Percentiles rank a stretch among this genome's conserved stretches.
phyloP scores from a whole-genome alignment of 2,329 filamentous ascomycete genomes.

The Acephala macrosclerotiorum region DNA sequence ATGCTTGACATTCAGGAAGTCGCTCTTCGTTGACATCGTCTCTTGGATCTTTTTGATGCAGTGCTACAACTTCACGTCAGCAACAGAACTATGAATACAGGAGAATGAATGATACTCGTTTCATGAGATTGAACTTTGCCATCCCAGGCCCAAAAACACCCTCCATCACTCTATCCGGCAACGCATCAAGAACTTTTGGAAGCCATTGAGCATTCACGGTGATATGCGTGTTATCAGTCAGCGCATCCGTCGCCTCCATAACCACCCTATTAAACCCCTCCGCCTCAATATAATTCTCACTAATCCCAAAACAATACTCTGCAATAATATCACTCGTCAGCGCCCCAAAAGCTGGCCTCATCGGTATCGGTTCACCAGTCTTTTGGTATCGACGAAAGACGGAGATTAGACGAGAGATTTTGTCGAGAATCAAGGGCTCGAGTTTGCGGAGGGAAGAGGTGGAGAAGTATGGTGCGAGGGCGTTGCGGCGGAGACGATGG shows the following conservation, averaged over 20 bases:
- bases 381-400: slow-evolving; percentile 25
- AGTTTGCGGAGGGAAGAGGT: slow-evolving; percentile 23
- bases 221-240: slow-evolving; percentile 24
- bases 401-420: slow-evolving; percentile 21
- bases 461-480: slow-evolving; percentile 34
- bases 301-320: slow-evolving; percentile 38
- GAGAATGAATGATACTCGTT: slow-evolving; percentile 3
- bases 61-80: not conserved
- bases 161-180: slow-evolving; percentile 20
- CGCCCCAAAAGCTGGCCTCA: slow-evolving; percentile 25
- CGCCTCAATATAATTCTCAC: slow-evolving; percentile 28
- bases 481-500: slow-evolving; percentile 30
- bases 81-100: no score
- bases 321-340: slow-evolving; percentile 37
- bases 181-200: slow-evolving; percentile 8
- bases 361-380: slow-evolving; percentile 12
- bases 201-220: slow-evolving; percentile 22
- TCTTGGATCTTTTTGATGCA: slow-evolving; percentile 25
- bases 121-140: slow-evolving; percentile 17
- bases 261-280: slow-evolving; percentile 24
- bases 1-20: slow-evolving; percentile 24
- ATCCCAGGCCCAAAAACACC: slow-evolving; percentile 21
- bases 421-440: slow-evolving; percentile 28
- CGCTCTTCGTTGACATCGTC: slow-evolving; percentile 14
- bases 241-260: slow-evolving; percentile 21